Conservation (phyloP, 2,329 filamentous ascomycete species). For the Claviceps paspali region DNA sequence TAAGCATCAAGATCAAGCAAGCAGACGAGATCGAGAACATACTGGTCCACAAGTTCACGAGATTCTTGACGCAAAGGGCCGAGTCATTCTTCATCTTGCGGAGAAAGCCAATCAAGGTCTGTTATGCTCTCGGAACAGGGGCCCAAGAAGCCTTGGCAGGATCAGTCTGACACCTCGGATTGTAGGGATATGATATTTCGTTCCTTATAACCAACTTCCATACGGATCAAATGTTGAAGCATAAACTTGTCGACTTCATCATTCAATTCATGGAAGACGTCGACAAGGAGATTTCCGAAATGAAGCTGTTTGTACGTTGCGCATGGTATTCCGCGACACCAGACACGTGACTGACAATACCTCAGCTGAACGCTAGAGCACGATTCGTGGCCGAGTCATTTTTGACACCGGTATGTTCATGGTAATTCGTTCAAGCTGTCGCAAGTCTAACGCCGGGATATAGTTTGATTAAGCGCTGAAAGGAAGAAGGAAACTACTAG, state of each 20-base stretch:
- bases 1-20: conserved; percentile 99
- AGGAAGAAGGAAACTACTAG: background rate
- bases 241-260: conserved; percentile 97
- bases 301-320: conserved; percentile 93
- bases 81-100: conserved; percentile 95
- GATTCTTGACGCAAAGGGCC: conserved; percentile 89
- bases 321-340: background rate
- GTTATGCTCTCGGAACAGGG: conserved; percentile 9
- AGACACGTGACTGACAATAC: conserved; percentile 8
- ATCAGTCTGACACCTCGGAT: conserved; percentile 4
- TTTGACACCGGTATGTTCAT: conserved; percentile 60
- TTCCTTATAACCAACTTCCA: conserved; percentile 99
- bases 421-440: background rate
- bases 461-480: conserved; percentile 18
- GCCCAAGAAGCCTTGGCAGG: background rate
- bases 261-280: conserved; percentile 99
- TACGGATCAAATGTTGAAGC: conserved; percentile 96
- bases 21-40: conserved; percentile 98
- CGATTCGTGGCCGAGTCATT: conserved; percentile 98
- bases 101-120: conserved; percentile 85
- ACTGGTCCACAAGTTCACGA: conserved; percentile 93
- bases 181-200: conserved; percentile 89
- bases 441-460: conserved; percentile 2
- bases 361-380: conserved; percentile 86
- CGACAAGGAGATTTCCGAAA: conserved; percentile 99